Base-by-base conservation (phyloP, 2,329 filamentous ascomycete genomes). In the Lecanicillium sp. region DNA sequence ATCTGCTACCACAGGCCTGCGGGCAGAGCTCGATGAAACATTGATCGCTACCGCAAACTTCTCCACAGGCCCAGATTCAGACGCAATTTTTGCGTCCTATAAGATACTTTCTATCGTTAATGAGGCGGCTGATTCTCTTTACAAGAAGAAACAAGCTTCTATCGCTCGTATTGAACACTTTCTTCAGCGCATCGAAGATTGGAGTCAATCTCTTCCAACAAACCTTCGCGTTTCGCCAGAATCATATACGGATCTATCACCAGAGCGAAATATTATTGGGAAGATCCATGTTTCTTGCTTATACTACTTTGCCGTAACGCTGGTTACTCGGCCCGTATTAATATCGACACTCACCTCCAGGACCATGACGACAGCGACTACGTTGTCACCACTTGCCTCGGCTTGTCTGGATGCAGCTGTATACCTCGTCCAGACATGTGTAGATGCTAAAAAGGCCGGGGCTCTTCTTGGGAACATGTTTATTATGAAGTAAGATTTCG, bases 241-340 rank as follows among this genome's bases (percentile, higher is more conserved):
- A 3, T 52, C 53, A 30, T 55, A 62, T 14, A 59, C 14, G 9
- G 11, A 22, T 9, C 25, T 27, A 22, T 18, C 8, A 7, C 35
- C 35, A 4, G 32, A 37, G 18, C 40, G 35, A 1, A 20, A 57
- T 1, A 60, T 64, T 3, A 62, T 74, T 18, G 67, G 65, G 1
- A 73, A 65, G 17, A 59, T 75, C 2, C 72, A 77, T 39, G 64
- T 78, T 5, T 69, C 72, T 1, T 77, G 73, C 41, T 56, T 70
- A 0, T 78, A 78, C 46, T 76, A 78, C 45, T 74, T 77, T 39
- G 70, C 72, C 0, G 70, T 78, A 1, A 77, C 74, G 15, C 51
- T 78, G 1, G 69, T 72, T 3, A 76, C 73, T 0, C 60, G 74
- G 1, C 74, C 73, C 0, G 69, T 78, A 19, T 51, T 79, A 8